phyloP scores from a whole-genome alignment of 2,329 filamentous ascomycete species.

The Karstenula rhodostoma region DNA sequence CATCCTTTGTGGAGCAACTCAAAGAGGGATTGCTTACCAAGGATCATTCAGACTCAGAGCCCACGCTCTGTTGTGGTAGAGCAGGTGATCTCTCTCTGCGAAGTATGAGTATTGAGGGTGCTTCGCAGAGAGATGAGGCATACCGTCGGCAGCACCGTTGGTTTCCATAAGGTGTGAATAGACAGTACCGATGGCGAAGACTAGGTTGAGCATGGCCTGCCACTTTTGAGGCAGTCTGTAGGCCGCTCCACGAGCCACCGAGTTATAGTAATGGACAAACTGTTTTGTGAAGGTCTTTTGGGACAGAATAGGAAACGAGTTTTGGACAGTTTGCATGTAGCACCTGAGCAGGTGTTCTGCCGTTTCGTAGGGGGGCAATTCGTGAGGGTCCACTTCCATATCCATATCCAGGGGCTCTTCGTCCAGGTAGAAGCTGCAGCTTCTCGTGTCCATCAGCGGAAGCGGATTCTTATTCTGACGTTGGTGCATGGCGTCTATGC shows the following conservation, averaged over 20 bases:
- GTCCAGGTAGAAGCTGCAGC: slow-evolving; percentile 37
- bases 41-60: slow-evolving; percentile 38
- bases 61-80: slow-evolving; percentile 50
- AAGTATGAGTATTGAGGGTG: background rate
- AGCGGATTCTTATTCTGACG: slow-evolving; percentile 20
- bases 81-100: slow-evolving; percentile 37
- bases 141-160: slow-evolving; percentile 30
- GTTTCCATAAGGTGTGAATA: slow-evolving; percentile 42
- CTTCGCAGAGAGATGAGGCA: background rate
- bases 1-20: background rate
- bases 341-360: slow-evolving; percentile 37
- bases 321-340: slow-evolving; percentile 40
- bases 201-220: slow-evolving; percentile 50
- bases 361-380: slow-evolving; percentile 35
- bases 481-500: slow-evolving; percentile 20
- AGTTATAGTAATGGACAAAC: slow-evolving; percentile 43
- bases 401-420: slow-evolving; percentile 16
- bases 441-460: slow-evolving; percentile 26
- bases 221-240: slow-evolving; percentile 34
- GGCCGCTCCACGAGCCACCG: slow-evolving; percentile 23
- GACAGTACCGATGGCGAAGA: slow-evolving; percentile 52
- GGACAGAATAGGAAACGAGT: slow-evolving; percentile 35
- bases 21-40: slow-evolving; percentile 21
- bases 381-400: slow-evolving; percentile 27
- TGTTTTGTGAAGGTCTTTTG: slow-evolving; percentile 41